Conservation (phyloP, 176 grass and related monocot species). For the Ampelocalamus luodianensis region DNA sequence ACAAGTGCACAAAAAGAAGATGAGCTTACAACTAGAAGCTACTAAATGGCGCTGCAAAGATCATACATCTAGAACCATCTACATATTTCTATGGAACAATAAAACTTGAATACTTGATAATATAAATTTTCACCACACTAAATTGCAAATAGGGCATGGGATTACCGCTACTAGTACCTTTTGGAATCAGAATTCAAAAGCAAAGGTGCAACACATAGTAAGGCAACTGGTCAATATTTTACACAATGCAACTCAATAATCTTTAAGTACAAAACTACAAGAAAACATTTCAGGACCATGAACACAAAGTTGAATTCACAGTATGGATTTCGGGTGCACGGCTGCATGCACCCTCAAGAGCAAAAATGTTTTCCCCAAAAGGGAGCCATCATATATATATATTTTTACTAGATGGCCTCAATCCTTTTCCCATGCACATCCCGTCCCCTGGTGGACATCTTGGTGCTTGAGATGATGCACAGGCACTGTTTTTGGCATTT, state of each 20-base stretch:
- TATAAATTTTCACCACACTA: too few relatives aligned
- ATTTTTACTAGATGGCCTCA: not conserved
- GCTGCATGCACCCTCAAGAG: not conserved
- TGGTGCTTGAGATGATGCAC: not conserved
- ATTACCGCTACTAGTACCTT: not conserved
- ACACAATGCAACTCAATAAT: not conserved
- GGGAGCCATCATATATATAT: not conserved
- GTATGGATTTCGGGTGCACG: not conserved
- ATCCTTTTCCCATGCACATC: not conserved
- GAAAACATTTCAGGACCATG: not conserved
- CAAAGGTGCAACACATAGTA: not conserved
- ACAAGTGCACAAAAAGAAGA: too few relatives aligned
- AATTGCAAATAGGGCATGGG: too few relatives aligned
- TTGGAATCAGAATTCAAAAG: conserved; percentile 13
- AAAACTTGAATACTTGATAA: too few relatives aligned
- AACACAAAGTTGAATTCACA: not conserved
- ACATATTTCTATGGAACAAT: too few relatives aligned
- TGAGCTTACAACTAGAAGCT: too few relatives aligned
- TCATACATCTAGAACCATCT: too few relatives aligned
- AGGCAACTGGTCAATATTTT: not conserved
- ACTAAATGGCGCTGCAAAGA: too few relatives aligned
- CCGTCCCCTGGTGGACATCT: not conserved
- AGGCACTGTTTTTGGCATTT: not conserved
- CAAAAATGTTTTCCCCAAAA: not conserved
- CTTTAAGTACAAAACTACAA: conserved; percentile 4